Evolutionary conservation across 345 rosid species (phyloP).

Genomic region (Syzygium aqueum): DNA sequence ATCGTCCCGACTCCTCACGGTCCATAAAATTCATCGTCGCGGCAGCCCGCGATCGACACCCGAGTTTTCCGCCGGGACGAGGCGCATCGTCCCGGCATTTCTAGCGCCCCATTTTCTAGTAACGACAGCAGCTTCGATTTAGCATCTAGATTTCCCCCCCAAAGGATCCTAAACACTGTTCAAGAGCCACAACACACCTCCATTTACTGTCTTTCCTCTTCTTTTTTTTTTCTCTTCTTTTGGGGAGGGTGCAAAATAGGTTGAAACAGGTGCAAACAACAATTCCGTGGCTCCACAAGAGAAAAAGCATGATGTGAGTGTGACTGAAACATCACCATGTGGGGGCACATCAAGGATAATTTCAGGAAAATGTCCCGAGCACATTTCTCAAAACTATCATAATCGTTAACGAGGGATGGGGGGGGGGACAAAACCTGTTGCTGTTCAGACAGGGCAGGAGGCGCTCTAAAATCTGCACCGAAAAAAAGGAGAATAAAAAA

Average conservation of each 20-base stretch:
- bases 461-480: too few species aligned
- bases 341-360: neutral
- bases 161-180: neutral
- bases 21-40: neutral
- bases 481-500: too few species aligned
- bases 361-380: too few species aligned
- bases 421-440: too few species aligned
- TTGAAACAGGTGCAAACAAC: neutral
- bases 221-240: neutral
- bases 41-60: rapidly evolving
- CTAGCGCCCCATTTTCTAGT: neutral
- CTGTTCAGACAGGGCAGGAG: too few species aligned
- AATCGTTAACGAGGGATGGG: too few species aligned
- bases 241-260: neutral
- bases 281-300: neutral
- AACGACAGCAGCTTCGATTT: neutral
- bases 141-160: neutral
- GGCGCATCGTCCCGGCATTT: neutral
- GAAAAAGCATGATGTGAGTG: neutral
- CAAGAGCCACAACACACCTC: neutral
- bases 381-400: too few species aligned
- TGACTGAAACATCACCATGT: neutral
- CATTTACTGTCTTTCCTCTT: neutral
- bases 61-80: neutral
- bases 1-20: rapidly evolving